Conservation (phyloP, 441 rosid species). For the Euphorbia celastroides region DNA sequence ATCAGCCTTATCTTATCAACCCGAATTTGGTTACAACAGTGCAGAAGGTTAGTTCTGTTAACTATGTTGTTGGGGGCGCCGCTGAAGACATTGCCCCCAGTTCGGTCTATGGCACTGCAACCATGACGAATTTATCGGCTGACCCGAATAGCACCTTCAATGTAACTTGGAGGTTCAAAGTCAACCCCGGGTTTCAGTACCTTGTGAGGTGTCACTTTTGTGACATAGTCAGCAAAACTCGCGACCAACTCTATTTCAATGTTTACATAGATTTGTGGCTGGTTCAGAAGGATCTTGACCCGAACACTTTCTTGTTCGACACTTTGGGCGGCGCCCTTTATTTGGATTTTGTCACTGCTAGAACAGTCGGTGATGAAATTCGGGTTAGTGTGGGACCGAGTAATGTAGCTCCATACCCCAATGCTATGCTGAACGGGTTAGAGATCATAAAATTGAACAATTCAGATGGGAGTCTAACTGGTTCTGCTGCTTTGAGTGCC, state of each 20-base stretch:
- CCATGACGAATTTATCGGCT: conserved; percentile 42
- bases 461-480: conserved; percentile 55
- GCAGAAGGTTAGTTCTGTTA: conserved; percentile 44
- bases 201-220: conserved; percentile 81
- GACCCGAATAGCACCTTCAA: conserved; percentile 60
- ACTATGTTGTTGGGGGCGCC: conserved; percentile 39
- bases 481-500: conserved; percentile 17
- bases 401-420: conserved; percentile 28
- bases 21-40: conserved; percentile 31
- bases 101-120: conserved; percentile 60
- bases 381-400: conserved; percentile 69
- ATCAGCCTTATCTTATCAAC: conserved; percentile 33
- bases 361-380: conserved; percentile 25
- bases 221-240: conserved; percentile 48
- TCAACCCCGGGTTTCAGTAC: conserved; percentile 69
- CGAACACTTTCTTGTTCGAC: conserved; percentile 20
- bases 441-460: conserved; percentile 92
- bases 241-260: conserved; percentile 60
- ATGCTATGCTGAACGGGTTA: conserved; percentile 77
- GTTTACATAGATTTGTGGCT: conserved; percentile 48
- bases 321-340: conserved; percentile 48
- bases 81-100: conserved; percentile 57
- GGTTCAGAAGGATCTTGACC: conserved; percentile 47
- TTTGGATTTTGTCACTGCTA: conserved; percentile 46
- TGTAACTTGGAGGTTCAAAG: conserved; percentile 74